A percentile compares a stretch with the other conserved stretches of the same genome.
Conservation (phyloP, 202 grass and related monocot genomes). For the Dendrocalamus latiflorus region DNA sequence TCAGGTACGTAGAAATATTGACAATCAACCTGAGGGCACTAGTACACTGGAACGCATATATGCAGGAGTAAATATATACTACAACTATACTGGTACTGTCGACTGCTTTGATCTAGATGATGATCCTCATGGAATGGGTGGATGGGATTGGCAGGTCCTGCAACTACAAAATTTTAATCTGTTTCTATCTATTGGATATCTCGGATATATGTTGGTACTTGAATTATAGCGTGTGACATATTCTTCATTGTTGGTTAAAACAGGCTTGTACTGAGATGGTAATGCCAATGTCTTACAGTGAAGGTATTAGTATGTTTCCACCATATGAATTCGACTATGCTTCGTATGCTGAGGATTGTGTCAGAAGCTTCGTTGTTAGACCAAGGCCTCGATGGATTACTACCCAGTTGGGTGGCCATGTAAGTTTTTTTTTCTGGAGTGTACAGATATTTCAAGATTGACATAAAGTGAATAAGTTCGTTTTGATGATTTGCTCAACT, state of each 20-base stretch:
- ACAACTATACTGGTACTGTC: constrained; percentile 76
- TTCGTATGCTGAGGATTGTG: constrained; percentile 51
- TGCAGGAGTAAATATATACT: constrained; percentile 86
- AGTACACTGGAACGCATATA: constrained; percentile 67
- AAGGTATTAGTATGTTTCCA: constrained; percentile 75
- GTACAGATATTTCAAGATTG: not conserved
- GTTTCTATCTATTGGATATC: not conserved
- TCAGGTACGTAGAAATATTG: constrained; percentile 79
- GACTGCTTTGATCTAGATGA: constrained; percentile 87
- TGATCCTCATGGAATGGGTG: constrained; percentile 96
- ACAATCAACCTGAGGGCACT: constrained; percentile 56
- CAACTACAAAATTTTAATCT: not conserved
- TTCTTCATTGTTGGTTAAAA: constrained; percentile 25
- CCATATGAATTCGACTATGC: constrained; percentile 61
- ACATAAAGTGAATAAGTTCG: not conserved
- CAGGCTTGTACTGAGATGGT: constrained; percentile 99
- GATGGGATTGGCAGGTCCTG: constrained; percentile 85
- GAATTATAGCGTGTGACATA: not conserved
- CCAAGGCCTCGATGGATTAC: constrained; percentile 74
- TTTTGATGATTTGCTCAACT: not conserved
- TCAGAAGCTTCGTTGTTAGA: constrained; percentile 58
- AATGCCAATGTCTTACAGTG: constrained; percentile 79
- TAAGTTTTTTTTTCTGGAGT: constrained; percentile 38
- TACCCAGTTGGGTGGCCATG: constrained; percentile 92
- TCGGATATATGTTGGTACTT: not conserved